These are phyloP conservation scores for Aspergillus vadensis DNA, from an alignment of 2,329 filamentous ascomycete genomes.

Conservation along the genomic window DNA sequence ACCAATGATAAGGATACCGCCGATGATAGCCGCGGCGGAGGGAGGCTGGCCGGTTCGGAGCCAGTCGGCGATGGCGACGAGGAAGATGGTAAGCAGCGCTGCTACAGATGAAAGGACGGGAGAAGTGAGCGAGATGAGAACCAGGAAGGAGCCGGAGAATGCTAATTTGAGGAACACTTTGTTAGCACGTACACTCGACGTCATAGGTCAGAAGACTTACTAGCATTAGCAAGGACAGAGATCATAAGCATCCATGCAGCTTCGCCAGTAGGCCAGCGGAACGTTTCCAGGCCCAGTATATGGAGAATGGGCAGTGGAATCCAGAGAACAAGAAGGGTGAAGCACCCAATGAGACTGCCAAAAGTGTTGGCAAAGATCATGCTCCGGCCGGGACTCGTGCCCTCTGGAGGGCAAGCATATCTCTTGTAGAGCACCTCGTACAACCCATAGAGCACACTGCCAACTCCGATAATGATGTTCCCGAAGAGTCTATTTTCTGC, in stretches of 20 bases:
- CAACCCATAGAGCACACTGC: conserved; percentile 89
- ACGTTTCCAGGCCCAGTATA: conserved; percentile 73
- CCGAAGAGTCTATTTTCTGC: conserved; percentile 73
- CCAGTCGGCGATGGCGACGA: conserved; percentile 92
- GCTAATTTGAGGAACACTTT: conserved; percentile 38
- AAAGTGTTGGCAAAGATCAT: conserved; percentile 96
- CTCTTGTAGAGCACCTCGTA: conserved; percentile 98
- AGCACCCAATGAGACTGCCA: conserved; percentile 80
- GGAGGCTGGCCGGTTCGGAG: conserved; percentile 76
- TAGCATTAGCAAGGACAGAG: conserved; percentile 82
- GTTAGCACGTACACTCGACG: conserved; percentile 1
- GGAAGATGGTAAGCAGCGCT: conserved; percentile 91
- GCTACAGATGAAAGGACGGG: conserved; percentile 92
- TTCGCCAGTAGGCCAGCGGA: conserved; percentile 76
- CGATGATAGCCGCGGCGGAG: conserved; percentile 71
- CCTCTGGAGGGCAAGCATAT: conserved; percentile 88
- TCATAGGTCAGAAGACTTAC: conserved; percentile 45
- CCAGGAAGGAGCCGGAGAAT: conserved; percentile 90
- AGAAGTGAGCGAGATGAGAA: conserved; percentile 88
- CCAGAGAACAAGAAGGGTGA: conserved; percentile 88
- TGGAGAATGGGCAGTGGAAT: conserved; percentile 86
- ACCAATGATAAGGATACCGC: conserved; percentile 82
- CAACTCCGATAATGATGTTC: conserved; percentile 88
- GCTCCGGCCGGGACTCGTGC: conserved; percentile 78
- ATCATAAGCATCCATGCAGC: conserved; percentile 79